A percentile compares a stretch with the other conserved stretches of the same genome.
Conservation (phyloP, 2,329 filamentous ascomycete species). For the Hymenoscyphus infarciens region DNA sequence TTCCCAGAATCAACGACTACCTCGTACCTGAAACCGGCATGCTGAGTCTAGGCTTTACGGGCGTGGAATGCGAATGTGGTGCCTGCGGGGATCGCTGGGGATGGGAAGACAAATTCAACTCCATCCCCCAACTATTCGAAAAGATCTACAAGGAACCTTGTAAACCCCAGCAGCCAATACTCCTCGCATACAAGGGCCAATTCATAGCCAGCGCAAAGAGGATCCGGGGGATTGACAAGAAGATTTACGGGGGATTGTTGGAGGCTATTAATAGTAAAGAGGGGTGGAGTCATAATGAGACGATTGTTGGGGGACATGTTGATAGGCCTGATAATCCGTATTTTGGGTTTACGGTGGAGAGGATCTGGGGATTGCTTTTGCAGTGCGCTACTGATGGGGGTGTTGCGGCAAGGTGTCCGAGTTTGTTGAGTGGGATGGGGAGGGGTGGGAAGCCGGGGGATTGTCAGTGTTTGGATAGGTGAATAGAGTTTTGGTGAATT, state of each 20-base stretch:
- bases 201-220: slow-evolving; percentile 45
- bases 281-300: slow-evolving; percentile 26
- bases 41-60: slow-evolving; percentile 41
- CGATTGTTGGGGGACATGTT: slow-evolving; percentile 9
- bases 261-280: slow-evolving; percentile 23
- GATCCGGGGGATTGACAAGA: slow-evolving; percentile 36
- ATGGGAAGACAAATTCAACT: slow-evolving; percentile 38
- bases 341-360: slow-evolving; percentile 32
- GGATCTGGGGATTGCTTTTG: slow-evolving; percentile 30
- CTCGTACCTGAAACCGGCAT: slow-evolving; percentile 43
- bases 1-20: slow-evolving; percentile 40
- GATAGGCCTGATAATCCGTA: slow-evolving; percentile 27
- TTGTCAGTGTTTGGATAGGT: slow-evolving; percentile 31
- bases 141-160: slow-evolving; percentile 29
- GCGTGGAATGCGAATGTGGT: slow-evolving; percentile 38
- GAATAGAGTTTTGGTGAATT: background rate
- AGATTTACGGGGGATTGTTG: slow-evolving; percentile 25
- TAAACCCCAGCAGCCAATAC: slow-evolving; percentile 31
- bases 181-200: slow-evolving; percentile 46
- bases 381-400: slow-evolving; percentile 51
- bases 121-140: slow-evolving; percentile 38
- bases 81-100: slow-evolving; percentile 40
- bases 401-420: slow-evolving; percentile 78
- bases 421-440: slow-evolving; percentile 75
- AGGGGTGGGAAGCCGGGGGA: slow-evolving; percentile 21